Base-by-base conservation (phyloP, 2,329 filamentous ascomycete genomes). In the Dendryphion nanum region DNA sequence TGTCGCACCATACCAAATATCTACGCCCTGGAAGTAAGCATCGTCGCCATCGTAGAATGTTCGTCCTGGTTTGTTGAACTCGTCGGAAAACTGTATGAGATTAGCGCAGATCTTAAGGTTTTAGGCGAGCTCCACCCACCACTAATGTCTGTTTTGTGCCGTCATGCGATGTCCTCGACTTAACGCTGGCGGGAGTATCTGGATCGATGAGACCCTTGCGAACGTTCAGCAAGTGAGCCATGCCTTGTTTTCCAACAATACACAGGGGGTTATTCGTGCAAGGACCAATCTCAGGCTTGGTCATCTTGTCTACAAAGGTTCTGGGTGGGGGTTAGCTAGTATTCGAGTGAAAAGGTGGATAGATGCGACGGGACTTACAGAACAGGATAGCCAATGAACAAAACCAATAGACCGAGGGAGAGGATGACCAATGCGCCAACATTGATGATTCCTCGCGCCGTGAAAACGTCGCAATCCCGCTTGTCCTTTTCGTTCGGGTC, bases 11-110 rank as follows among this genome's bases (percentile, higher is more conserved):
- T 86, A 86, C 82, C 82, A 86, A 32, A 85, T 69, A 59, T 86
- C 81, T 23, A 85, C 74, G 17, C 74, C 83, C 56, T 82, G 75
- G 53, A 81, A 85, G 55, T 74, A 87, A 0, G 83, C 75, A 56
- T 87, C 83, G 51, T 87, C 83, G 5, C 77, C 81, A 28, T 81
- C 76, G 56, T 85, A 87, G 53, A 87, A 87, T 3, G 82, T 83
- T 33, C 83, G 75, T 14, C 82, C 82, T 33, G 77, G 73, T 2
- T 64, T 75, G 46, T 85, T 85, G 63, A 87, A 87, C 54, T 87
- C 83, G 55, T 87, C 83, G 3, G 82, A 86, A 54, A 84, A 85
- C 71, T 79, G 44, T 19, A 31, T 18, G 4, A 10, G 33, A 45
- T 16, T 53, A 42, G 15, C n/a, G 23, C n/a, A 2, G 10, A 8